A percentile compares a stretch with the other conserved stretches of the same genome.
phyloP scores from a whole-genome alignment of 2,329 filamentous ascomycete genomes.

The Phaeoacremonium minimum region DNA sequence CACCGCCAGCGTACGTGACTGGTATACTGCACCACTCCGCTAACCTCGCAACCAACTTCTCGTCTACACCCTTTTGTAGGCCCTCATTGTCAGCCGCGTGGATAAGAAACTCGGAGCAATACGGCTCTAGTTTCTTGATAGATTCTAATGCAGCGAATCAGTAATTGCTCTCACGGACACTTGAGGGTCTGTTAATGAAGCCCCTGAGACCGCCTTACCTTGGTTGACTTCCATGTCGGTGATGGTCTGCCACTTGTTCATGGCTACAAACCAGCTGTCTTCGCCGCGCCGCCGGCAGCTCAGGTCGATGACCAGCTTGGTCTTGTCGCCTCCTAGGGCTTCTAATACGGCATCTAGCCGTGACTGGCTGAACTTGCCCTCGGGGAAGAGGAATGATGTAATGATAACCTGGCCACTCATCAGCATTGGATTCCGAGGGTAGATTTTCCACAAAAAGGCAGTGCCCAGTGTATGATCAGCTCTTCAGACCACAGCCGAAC shows the following conservation, averaged over 20 bases:
- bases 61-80: constrained; percentile 85
- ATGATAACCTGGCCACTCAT: constrained; percentile 74
- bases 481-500: constrained; percentile 4
- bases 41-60: constrained; percentile 71
- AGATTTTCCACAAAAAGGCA: too few species aligned
- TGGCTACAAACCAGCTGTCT: constrained; percentile 89
- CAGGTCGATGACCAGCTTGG: constrained; percentile 88
- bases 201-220: constrained; percentile 45
- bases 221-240: constrained; percentile 92
- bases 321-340: constrained; percentile 68
- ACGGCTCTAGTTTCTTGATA: constrained; percentile 76
- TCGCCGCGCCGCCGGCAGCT: constrained; percentile 75
- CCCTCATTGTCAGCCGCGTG: constrained; percentile 97
- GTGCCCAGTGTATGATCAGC: background rate
- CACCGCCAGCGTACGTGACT: constrained; percentile 96
- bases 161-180: too few species aligned
- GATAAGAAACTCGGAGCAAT: constrained; percentile 94
- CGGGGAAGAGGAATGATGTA: constrained; percentile 90
- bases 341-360: constrained; percentile 70
- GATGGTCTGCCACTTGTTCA: constrained; percentile 98
- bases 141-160: constrained; percentile 70
- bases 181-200: constrained; percentile 1
- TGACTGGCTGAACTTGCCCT: constrained; percentile 73
- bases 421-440: too few species aligned
- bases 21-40: constrained; percentile 87